Base-by-base conservation (phyloP, 495 filamentous ascomycete genomes). In the Bacidia rubella region DNA sequence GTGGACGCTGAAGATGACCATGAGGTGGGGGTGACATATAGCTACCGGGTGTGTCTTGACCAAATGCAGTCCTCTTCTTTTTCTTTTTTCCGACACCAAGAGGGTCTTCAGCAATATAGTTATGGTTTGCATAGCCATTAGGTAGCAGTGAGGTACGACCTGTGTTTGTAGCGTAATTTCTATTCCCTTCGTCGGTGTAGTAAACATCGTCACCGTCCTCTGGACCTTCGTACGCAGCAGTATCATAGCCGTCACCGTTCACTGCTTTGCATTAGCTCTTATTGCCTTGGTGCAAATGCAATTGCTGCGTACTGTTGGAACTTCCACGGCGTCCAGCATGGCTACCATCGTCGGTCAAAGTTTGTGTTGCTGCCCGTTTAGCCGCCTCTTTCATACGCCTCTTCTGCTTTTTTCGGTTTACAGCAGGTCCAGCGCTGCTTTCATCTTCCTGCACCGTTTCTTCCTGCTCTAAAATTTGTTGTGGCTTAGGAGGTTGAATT, bases 331-430 rank as follows among this genome's bases (percentile, higher is more conserved):
- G 23, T 57, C 44, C 7, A 43, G 49, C n/a, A 55, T 52, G 11
- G 49, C 51, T 20, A 56, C 41, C 17, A 9, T 44, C 20, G 7
- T 22, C 5, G 17, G 7, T 44, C 15, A 44, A 44, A 9, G 12
- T 44, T 7, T 44, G 5, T 17, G 71, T 79, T 49, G 80, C 81
- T 29, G 80, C 83, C 53, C 82, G 75, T 17, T 83, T 78, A 39
- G 85, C 85, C 45, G 84, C 85, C 65, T 78, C 71, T 60, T 90
- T 90, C 53, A 81, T 74, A 56, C 85, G 80, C 26, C 85, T 78
- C 67, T 94, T 94, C 65, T 90, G 85, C 67, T 95, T 95, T 70
- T 95, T 95, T 62, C 85, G 80, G 67, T 95, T 95, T 40, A 90
- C 84, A 2, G 66, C 57, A 47, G 74, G 65, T 27, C 62, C 55